Evolutionary conservation across 225 moss, liverwort and hornwort species (phyloP), one percentile per base, ranked within the genome.

Genomic region (Antitrichia curtipendula): DNA sequence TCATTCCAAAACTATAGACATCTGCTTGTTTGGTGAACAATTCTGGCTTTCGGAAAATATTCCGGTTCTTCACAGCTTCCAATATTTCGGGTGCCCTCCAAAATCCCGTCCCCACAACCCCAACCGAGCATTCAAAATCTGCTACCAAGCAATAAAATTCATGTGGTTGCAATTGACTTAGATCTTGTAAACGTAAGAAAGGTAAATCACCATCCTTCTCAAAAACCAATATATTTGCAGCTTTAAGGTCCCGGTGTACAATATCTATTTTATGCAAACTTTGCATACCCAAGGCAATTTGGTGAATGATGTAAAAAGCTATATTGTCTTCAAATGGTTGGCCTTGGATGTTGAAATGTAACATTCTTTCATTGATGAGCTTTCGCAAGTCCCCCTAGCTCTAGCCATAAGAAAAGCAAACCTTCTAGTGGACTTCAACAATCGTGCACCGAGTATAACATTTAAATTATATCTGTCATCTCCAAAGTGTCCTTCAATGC

Each of bases 381-480:
- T 61, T 61, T 1, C 61, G 31, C 61, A 61, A 61, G 61, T 61
- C 61, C 8, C 31, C 61, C 61, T 31, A 61, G 61, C 62, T 62
- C 62, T 62, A 2, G 0, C 2, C 16, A 31, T 1, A 8, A 62
- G 0, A 0, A 61, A 61, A 0, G 60, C 60, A 27, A 60, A 60
- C 7, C 27, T 27, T 28, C 13, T 0, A 60, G 12, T 12, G 2
- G 25, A 25, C 59, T 59, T 59, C 25, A 59, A 2, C 27, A 60
- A 60, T 7, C 7, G 28, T 27, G 27, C 59, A 59, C 27, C n/a
- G n/a, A n/a, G n/a, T 36, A 49, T 47, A 4, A 0, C 0, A 3
- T 16, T 81, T 10, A 7, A 7, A 68, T 13, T 22, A 21, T 0
- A 0, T 0, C 0, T 0, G 0, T 10, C 2, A 3, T 0, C 4